Evolutionary conservation across 148 eudicot species (phyloP).

Genomic region (Amaranthus palmeri): DNA sequence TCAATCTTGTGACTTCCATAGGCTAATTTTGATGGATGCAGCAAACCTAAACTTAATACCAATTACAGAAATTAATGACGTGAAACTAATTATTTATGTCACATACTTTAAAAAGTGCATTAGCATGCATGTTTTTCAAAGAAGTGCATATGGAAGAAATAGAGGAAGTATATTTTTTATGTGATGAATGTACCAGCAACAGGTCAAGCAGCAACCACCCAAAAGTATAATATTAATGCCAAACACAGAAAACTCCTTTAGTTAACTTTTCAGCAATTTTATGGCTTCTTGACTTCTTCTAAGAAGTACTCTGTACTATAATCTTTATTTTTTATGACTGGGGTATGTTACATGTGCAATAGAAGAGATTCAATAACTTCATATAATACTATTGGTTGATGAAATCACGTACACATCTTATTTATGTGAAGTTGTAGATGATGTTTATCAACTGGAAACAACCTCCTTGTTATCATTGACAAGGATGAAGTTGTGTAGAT

Average conservation of each 20-base stretch:
- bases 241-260: background rate
- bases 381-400: background rate
- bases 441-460: no score
- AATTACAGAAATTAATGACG: background rate
- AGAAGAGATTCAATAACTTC: background rate
- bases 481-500: no score
- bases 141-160: background rate
- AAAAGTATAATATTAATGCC: background rate
- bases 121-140: no score
- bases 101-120: no score
- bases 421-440: no score
- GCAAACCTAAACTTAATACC: background rate
- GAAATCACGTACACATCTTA: no score
- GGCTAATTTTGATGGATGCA: background rate
- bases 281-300: constrained; percentile 17
- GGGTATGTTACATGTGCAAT: constrained; percentile 2
- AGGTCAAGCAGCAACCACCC: constrained; percentile 2
- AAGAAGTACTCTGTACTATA: background rate
- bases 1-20: constrained; percentile 1
- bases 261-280: constrained; percentile 6
- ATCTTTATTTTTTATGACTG: background rate
- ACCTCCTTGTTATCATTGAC: no score
- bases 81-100: no score
- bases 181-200: background rate
- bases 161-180: background rate